phyloP scores from a whole-genome alignment of 2,329 filamentous ascomycete species.

The Fusarium sp. region DNA sequence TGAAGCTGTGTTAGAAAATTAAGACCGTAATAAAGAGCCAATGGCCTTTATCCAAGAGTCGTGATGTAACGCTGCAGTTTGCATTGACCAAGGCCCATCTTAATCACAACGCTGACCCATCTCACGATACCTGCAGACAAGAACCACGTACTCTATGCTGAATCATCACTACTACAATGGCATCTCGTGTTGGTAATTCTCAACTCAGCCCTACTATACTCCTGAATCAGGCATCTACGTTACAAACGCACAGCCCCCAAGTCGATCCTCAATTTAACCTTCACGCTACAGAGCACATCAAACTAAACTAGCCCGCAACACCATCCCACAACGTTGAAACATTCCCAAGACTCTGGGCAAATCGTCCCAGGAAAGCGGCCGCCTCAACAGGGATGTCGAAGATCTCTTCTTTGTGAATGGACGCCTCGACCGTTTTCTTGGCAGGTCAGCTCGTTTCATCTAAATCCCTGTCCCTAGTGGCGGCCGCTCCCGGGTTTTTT shows the following conservation, averaged over 20 bases:
- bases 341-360: conserved; percentile 14
- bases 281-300: no score
- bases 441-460: conserved; percentile 34
- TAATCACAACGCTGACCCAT: neutral
- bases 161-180: neutral
- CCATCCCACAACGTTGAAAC: conserved; percentile 22
- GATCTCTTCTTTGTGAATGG: conserved; percentile 24
- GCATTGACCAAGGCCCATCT: neutral
- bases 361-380: conserved; percentile 24
- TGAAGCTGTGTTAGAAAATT: conserved; percentile 7
- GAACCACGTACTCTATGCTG: neutral
- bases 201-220: conserved; percentile 15
- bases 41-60: neutral
- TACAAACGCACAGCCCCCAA: neutral
- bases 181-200: conserved; percentile 12
- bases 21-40: neutral
- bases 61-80: neutral
- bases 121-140: neutral
- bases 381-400: conserved; percentile 25
- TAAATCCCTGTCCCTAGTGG: conserved; percentile 21
- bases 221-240: neutral
- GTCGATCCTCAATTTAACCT: neutral
- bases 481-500: conserved; percentile 34
- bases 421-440: neutral
- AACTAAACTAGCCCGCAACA: neutral